Evolutionary conservation across 2,329 filamentous ascomycete genomes (phyloP).

Genomic region (Alternaria burnsii): DNA sequence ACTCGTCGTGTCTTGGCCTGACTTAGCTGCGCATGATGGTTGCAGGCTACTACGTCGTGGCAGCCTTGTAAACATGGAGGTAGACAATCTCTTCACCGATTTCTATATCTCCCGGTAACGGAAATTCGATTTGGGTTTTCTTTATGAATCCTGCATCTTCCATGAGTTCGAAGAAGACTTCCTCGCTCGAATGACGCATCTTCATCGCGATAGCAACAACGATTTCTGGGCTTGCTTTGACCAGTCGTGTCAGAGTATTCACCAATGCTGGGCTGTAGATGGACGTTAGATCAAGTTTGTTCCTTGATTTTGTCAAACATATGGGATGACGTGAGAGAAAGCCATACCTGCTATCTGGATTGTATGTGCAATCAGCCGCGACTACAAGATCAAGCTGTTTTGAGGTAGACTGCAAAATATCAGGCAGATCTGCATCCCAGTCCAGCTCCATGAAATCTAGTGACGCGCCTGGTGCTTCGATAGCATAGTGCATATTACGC

Average conservation of each 20-base stretch:
- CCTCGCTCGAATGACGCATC: conserved; percentile 71
- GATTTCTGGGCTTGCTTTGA: conserved; percentile 58
- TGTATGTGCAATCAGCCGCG: conserved; percentile 78
- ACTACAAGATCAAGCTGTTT: conserved; percentile 65
- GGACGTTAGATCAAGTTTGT: background rate
- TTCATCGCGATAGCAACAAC: conserved; percentile 71
- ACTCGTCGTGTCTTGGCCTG: background rate
- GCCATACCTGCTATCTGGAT: conserved; percentile 64
- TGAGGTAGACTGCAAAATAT: conserved; percentile 5
- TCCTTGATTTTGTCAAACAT: background rate
- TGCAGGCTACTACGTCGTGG: background rate
- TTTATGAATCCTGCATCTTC: conserved; percentile 36
- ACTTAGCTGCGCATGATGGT: background rate
- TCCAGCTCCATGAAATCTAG: conserved; percentile 65
- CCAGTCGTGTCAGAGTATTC: conserved; percentile 61
- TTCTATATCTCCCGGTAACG: conserved; percentile 40
- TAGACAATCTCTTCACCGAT: conserved; percentile 37
- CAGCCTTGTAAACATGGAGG: conserved; percentile 24
- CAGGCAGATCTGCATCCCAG: conserved; percentile 66
- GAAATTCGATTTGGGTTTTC: conserved; percentile 20
- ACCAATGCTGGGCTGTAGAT: conserved; percentile 66
- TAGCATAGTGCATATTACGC: conserved; percentile 62
- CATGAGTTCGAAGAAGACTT: conserved; percentile 69
- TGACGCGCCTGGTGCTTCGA: conserved; percentile 53
- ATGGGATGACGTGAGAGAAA: background rate